Conservation (phyloP, 192 early-diverging fungal species). For the Pilaira anomala region DNA sequence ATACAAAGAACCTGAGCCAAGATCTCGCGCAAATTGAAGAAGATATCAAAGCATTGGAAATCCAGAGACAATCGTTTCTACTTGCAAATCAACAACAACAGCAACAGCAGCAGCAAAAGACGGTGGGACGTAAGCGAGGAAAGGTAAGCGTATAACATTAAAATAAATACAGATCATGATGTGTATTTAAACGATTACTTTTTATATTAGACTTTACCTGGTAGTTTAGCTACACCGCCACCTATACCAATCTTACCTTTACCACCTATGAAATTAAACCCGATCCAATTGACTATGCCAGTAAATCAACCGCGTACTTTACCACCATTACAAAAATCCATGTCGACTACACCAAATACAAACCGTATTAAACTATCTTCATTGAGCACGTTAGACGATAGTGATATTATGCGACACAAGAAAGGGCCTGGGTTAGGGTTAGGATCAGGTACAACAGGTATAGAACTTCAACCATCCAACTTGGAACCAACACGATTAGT, state of each 20-base stretch:
- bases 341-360: background rate
- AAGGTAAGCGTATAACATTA: conserved; percentile 18
- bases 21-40: conserved; percentile 6
- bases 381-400: background rate
- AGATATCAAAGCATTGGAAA: conserved; percentile 14
- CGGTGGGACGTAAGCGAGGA: conserved; percentile 24
- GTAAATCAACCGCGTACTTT: background rate
- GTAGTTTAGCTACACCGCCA: conserved; percentile 26
- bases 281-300: conserved; percentile 20
- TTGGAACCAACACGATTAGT: background rate
- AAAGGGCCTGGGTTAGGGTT: background rate
- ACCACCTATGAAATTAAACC: conserved; percentile 26
- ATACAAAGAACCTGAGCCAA: background rate
- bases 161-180: too few relatives aligned
- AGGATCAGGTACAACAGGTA: conserved; percentile 2
- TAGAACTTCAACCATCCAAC: background rate
- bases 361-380: background rate
- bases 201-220: conserved; percentile 24
- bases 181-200: background rate
- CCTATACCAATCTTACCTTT: conserved; percentile 13
- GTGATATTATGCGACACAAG: background rate
- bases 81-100: background rate
- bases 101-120: background rate
- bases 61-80: background rate
- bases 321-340: background rate